Percentiles rank a stretch among this genome's conserved stretches.
Evolutionary conservation across 345 rosid species (phyloP).

Genomic region (Populus deltoides): DNA sequence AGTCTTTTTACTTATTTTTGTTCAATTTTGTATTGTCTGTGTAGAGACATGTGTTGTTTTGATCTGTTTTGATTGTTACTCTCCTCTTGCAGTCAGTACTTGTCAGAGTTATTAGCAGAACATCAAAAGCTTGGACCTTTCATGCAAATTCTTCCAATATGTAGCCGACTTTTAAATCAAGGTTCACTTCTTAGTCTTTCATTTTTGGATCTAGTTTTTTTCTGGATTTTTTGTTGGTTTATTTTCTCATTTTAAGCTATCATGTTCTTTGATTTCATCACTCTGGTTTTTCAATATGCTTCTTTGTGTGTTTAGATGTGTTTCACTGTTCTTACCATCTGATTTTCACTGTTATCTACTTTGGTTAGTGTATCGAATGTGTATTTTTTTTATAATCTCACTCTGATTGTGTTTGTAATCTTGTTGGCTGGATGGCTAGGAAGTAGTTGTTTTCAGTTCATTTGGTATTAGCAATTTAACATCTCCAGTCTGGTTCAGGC

Average conservation of each 20-base stretch:
- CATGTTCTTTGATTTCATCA: not conserved
- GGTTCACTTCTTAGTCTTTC: constrained; percentile 42
- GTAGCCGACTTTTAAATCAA: constrained; percentile 92
- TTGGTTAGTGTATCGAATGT: not conserved
- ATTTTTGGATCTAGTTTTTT: constrained; percentile 60
- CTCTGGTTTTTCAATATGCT: constrained; percentile 7
- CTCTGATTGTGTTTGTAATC: not conserved
- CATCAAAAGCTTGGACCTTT: constrained; percentile 98
- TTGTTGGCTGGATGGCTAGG: not conserved
- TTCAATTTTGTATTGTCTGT: not conserved
- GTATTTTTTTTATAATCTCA: not conserved
- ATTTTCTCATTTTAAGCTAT: not conserved
- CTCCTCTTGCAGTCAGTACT: constrained; percentile 61
- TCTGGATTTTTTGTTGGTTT: constrained; percentile 15
- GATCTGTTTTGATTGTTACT: constrained; percentile 33
- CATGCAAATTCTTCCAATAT: constrained; percentile 84
- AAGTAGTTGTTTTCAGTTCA: not conserved
- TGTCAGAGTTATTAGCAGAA: constrained; percentile 85
- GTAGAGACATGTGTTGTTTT: constrained; percentile 24
- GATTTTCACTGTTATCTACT: not conserved
- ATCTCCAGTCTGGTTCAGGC: not conserved
- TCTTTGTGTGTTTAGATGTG: constrained; percentile 19
- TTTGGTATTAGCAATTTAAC: not conserved
- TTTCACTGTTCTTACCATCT: constrained; percentile 10
- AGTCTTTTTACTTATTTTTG: not conserved